Conservation (phyloP, 208 protist species). For the Trypanosoma rangeli region DNA sequence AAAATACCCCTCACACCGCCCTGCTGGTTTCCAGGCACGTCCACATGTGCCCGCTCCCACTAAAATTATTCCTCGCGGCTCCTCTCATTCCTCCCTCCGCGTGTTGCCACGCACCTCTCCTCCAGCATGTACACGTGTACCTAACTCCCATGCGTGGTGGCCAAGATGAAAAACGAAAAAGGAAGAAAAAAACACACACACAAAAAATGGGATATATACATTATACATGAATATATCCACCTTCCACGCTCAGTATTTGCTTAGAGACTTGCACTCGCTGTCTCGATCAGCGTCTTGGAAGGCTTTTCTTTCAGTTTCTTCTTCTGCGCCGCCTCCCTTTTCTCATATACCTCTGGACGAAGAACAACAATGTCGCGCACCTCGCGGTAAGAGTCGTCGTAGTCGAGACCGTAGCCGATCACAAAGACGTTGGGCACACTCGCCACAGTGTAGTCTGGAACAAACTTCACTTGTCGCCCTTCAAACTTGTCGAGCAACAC, state of each 20-base stretch:
- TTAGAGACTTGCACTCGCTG: neutral
- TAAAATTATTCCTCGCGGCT: too few relatives aligned
- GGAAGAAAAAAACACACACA: neutral
- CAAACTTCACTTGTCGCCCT: conserved; percentile 48
- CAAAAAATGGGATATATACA: neutral
- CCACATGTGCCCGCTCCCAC: neutral
- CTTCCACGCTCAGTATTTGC: neutral
- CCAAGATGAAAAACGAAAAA: neutral
- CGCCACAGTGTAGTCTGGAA: conserved; percentile 72
- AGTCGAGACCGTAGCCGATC: conserved; percentile 93
- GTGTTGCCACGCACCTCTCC: neutral
- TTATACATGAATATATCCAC: neutral
- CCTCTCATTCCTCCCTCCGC: neutral
- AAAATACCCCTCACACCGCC: neutral
- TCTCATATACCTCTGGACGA: conserved; percentile 61
- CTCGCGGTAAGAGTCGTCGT: conserved; percentile 75
- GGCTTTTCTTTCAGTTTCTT: neutral
- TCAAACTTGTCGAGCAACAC: conserved; percentile 85
- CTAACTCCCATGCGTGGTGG: neutral
- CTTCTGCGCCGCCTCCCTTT: conserved; percentile 10
- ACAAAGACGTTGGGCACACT: conserved; percentile 74
- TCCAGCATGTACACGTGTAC: neutral
- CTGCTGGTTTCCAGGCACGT: neutral
- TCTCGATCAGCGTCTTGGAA: neutral
- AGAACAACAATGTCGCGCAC: conserved; percentile 79